Evolutionary conservation across 306 rosid species (phyloP), one percentile per base, ranked within the genome.

Genomic region (Malus asiatica): DNA sequence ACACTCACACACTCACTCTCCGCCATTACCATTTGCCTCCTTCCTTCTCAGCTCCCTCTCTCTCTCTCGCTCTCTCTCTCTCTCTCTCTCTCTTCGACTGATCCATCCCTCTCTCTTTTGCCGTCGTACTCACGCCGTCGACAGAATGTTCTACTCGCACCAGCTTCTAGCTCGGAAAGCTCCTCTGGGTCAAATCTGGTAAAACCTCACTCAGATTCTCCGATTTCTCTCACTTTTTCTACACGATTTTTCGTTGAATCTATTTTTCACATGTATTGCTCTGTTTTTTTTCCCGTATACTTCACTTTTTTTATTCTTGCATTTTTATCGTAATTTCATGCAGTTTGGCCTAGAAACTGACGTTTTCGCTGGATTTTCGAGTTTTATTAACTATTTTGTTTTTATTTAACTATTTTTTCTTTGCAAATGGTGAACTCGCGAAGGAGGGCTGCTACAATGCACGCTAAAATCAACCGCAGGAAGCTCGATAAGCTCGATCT

Each of bases 181-280:
- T 58, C 93, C 95, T 12, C 88, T 93, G 14, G 96, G 98, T 33
- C 91, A 93, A 85, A 93, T 93, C 59, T 93, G 98, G 98, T 93
- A 83, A 32, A 46, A 15, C 53, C 53, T 48, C 19, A 46, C 19
- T 14, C 5, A 4, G 19, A 46, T 46, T 46, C 53, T 46, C 53
- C 19, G 19, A 46, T 46, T 46, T 46, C 53, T 40, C 19, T 13
- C 38, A 59, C 15, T 0, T 3, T 75, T 40, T 42, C 11, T 12
- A 62, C 18, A 25, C 14, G 15, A 27, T 7, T 15, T 62, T 40
- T 11, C 15, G 27, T 68, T 64, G 64, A 27, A 10, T 68, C 64
- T 27, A 25, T 61, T 3, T 25, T 27, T 25, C 16, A 11, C 7
- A 55, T 63, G 9, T 40, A 75, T 53, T 19, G 18, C 25, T 11